phyloP scores from a whole-genome alignment of 805 yeast species.

The Debaryomyces maramus region DNA sequence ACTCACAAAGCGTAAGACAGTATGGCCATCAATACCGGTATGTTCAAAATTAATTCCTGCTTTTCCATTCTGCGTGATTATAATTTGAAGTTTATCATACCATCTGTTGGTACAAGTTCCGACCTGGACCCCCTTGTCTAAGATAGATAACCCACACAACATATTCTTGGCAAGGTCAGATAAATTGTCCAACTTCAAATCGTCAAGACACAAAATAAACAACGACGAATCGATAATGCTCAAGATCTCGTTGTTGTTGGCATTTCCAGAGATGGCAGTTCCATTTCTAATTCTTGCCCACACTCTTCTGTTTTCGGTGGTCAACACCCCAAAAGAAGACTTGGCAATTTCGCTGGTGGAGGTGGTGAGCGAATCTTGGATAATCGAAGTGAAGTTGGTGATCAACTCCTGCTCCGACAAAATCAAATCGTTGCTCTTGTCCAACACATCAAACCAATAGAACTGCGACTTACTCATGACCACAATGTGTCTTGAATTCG shows the following conservation, averaged over 20 bases:
- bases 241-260: conserved; percentile 67
- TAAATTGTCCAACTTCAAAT: conserved; percentile 61
- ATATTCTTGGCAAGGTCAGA: conserved; percentile 75
- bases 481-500: conserved; percentile 73
- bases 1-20: conserved; percentile 81
- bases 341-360: conserved; percentile 61
- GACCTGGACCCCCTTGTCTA: conserved; percentile 83
- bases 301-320: conserved; percentile 83
- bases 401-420: conserved; percentile 74
- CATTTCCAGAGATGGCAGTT: conserved; percentile 38
- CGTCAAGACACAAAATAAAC: conserved; percentile 82
- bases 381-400: conserved; percentile 70
- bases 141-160: conserved; percentile 79
- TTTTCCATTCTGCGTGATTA: conserved; percentile 83
- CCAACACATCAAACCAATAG: conserved; percentile 93
- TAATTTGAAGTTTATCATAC: conserved; percentile 90
- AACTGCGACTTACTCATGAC: conserved; percentile 84
- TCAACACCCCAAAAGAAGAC: conserved; percentile 83
- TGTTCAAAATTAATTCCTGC: conserved; percentile 94
- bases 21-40: conserved; percentile 95
- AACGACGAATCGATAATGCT: conserved; percentile 77
- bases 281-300: conserved; percentile 79
- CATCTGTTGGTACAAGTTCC: conserved; percentile 95
- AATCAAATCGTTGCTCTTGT: conserved; percentile 66
- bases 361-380: conserved; percentile 65